Evolutionary conservation across 164 flowering plant species (phyloP), one percentile per base, ranked within the genome.

Genomic region (Liquidambar formosana): DNA sequence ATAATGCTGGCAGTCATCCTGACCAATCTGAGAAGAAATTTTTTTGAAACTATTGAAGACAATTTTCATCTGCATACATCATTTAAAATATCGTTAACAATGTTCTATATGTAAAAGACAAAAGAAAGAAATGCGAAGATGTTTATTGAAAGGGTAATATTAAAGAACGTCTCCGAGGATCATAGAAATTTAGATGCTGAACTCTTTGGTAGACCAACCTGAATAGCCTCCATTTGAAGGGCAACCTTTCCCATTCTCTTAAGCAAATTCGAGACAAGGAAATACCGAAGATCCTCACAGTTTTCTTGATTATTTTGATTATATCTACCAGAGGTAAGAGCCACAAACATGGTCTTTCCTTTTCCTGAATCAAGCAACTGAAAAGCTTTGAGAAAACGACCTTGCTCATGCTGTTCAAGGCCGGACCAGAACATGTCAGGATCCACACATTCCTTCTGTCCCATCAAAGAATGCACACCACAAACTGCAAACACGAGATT

Each of bases 201-300:
- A 51, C 8, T 57, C n/a, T 44, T 6, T 8, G 4, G 0, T 22
- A 64, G 5, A 57, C 80, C 25, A 38, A 91, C 97, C 97, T 87
- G 96, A 75, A 78, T 51, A 61, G 75, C 79, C 60, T 83, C 93
- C 85, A 66, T 84, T 66, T 83, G 78, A 67, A 91, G 84, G 48
- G 90, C 82, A 65, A 81, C 72, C 72, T 88, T 89, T 33, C 96
- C 99, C 84, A 95, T 73, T 73, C 69, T 83, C 77, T 83, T 87
- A 12, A 95, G 85, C 82, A 95, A 72, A 64, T 56, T 76, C 23
- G 89, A 80, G 58, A 91, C 80, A 12, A 93, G 79, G 33, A 85
- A 65, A 45, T 78, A 77, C 22, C 72, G 84, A 59, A 75, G 74
- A 61, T 80, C 73, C 63, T 75, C 81, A 41, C 16, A 51, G 28